phyloP scores from a whole-genome alignment of 169 alveolate species.

The Eimeria mitis region DNA sequence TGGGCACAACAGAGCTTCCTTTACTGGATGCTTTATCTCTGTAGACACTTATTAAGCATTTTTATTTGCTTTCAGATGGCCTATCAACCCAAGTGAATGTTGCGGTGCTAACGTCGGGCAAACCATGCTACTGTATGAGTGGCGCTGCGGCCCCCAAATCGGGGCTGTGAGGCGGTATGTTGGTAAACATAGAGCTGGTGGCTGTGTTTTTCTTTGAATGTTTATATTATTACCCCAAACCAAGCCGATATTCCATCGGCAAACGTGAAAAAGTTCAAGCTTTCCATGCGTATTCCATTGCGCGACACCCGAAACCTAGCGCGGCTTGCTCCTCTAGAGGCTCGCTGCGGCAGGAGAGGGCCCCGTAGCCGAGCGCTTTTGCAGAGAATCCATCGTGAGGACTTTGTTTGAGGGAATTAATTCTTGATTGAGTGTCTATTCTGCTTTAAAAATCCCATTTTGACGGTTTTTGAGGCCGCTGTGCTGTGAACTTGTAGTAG shows the following conservation, averaged over 20 bases:
- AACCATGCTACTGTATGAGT: too few species aligned
- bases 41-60: too few species aligned
- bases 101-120: too few species aligned
- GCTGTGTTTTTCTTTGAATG: not conserved
- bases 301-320: slow-evolving; percentile 1
- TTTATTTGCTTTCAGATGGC: too few species aligned
- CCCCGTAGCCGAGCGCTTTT: slow-evolving; percentile 56
- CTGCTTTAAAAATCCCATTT: not conserved
- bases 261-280: slow-evolving; percentile 3
- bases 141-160: slow-evolving; percentile 13
- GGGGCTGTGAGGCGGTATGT: slow-evolving; percentile 22
- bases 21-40: too few species aligned
- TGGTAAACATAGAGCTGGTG: not conserved
- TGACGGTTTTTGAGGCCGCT: not conserved
- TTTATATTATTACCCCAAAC: not conserved
- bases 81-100: too few species aligned
- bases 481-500: slow-evolving; percentile 20
- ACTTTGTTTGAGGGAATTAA: not conserved
- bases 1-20: too few species aligned
- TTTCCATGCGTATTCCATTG: not conserved
- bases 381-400: not conserved
- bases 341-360: slow-evolving; percentile 64
- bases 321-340: slow-evolving; percentile 59
- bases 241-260: not conserved
- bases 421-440: slow-evolving; percentile 39